Evolutionary conservation across 2,329 filamentous ascomycete species (phyloP).

Genomic region (Rhexocercosporidium sp.): DNA sequence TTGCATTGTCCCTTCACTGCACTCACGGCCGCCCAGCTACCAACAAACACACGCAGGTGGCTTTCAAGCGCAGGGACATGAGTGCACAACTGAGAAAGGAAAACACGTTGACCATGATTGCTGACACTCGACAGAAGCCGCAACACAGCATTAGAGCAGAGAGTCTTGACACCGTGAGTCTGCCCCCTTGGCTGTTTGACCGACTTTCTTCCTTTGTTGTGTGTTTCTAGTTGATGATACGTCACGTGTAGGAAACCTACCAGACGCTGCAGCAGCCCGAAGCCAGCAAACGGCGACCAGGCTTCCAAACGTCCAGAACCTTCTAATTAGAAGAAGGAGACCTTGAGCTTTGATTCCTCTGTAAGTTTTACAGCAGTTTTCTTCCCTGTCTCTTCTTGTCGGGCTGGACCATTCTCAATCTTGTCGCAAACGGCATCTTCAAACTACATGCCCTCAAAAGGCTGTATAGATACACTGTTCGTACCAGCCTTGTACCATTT

Average conservation of each 20-base stretch:
- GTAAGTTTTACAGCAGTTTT: conserved; percentile 16
- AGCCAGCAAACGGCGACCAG: conserved; percentile 32
- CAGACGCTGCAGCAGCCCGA: conserved; percentile 34
- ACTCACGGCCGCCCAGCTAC: too few species aligned
- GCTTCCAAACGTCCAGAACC: conserved; percentile 15
- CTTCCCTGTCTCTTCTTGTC: conserved; percentile 1
- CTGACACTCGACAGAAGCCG: background rate
- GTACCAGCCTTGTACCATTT: conserved; percentile 18
- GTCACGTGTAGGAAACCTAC: conserved; percentile 28
- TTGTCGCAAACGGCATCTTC: conserved; percentile 24
- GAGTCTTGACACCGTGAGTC: background rate
- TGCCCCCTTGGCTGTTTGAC: conserved; percentile 1
- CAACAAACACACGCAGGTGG: background rate
- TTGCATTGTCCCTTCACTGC: too few species aligned
- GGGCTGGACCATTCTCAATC: conserved; percentile 8
- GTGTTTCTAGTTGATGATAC: conserved; percentile 14
- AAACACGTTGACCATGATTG: background rate
- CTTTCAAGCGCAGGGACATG: background rate
- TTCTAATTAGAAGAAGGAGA: conserved; percentile 18
- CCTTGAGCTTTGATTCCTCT: conserved; percentile 10
- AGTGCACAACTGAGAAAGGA: background rate
- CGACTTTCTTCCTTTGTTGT: conserved; percentile 20
- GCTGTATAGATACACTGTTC: conserved; percentile 31
- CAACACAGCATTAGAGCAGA: background rate
- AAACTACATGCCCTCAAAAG: conserved; percentile 19